Base-by-base conservation (phyloP, 352 stramenopile genomes). In the Pythium graminicola region DNA sequence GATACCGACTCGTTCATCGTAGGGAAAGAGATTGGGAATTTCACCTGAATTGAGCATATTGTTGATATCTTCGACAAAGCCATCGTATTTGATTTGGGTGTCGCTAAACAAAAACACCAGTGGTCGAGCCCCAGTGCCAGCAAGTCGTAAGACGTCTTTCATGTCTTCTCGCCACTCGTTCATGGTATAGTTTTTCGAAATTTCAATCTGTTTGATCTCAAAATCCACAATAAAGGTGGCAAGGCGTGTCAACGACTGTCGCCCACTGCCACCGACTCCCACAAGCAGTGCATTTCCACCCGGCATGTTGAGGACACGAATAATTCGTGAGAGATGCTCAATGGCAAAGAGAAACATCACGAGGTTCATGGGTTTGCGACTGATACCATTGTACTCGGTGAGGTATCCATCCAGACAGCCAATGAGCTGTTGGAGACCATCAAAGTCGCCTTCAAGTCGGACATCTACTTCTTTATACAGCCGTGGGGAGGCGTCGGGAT, bases 61-160 rank as follows among this genome's bases (percentile, higher is more conserved):
- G 54, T 98, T 98, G 27, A 98, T 72, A 64, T 98, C 93, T 70
- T 98, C 93, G 1, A 98, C 70, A 88, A 98, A 97, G 2, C 85
- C 92, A 58, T 98, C 93, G 42, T 97, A 89, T 7, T 97, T 86
- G 22, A 98, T 93, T 64, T 97, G 90, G 1, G 95, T 89, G 49
- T 98, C 93, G 0, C 84, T 96, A 54, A 98, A 97, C 7, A 98
- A 69, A 48, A 98, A 97, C 1, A 97, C 85, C 16, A 97, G 78
- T 0, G 75, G 85, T 10, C 78, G 93, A 46, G 97, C 82, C 24
- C 97, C 88, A 0, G 97, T 70, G 23, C 93, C 93, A 19, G 90
- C 93, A 23, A 89, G 64, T 28, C 97, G 60, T 6, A 96, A 54
- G 44, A 79, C 91, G 52, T 87, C 92, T 53, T 97, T 97, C 4